Evolutionary conservation across 768 basidiomycete species (phyloP), one percentile per base, ranked within the genome.

Genomic region (Filobasidium wieringae): DNA sequence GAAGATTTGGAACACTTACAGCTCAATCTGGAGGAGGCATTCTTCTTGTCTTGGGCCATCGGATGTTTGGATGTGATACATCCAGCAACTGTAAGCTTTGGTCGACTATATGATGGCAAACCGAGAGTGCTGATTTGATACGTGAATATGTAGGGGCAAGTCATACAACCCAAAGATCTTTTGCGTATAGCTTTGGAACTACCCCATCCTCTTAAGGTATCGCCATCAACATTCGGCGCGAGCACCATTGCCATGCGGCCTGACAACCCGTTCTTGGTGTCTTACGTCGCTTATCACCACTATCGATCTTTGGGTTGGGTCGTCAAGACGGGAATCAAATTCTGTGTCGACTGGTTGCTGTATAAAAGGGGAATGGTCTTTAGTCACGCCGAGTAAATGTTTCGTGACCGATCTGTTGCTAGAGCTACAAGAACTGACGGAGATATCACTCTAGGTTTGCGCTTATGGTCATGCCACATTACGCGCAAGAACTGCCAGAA

Each of bases 231-330:
- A 7, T 62, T 40, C 22, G 60, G n/a, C 65, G 64, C 36, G 3
- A 43, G 55, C 61, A 60, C 53, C 58, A 64, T 53, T 80, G 82
- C 63, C 29, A 22, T 40, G 30, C 65, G 64, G 59, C 83, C 87
- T 51, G 93, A 97, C 75, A 93, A 92, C 69, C 91, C 91, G 0
- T 92, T 96, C 76, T 75, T 99, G 26, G 78, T 97, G 37, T 80
- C 87, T 66, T 99, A 96, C 66, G 82, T 84, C 50, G 82, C 82
- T 2, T 95, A 92, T 67, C 93, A 97, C 71, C 91, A 97, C 73
- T 97, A 87, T 69, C 82, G 93, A 15, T 90, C 91, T 4, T 79
- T 97, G 7, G 95, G 95, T 26, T 99, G 93, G 95, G 88, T 96
- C 19, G 84, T 95, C 62, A 89, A 91, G 73, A 82, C 84, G 29